A percentile compares a stretch with the other conserved stretches of the same genome.
These are phyloP conservation scores for Aethionema arabicum DNA, from an alignment of 345 rosid genomes.

Conservation along the genomic window DNA sequence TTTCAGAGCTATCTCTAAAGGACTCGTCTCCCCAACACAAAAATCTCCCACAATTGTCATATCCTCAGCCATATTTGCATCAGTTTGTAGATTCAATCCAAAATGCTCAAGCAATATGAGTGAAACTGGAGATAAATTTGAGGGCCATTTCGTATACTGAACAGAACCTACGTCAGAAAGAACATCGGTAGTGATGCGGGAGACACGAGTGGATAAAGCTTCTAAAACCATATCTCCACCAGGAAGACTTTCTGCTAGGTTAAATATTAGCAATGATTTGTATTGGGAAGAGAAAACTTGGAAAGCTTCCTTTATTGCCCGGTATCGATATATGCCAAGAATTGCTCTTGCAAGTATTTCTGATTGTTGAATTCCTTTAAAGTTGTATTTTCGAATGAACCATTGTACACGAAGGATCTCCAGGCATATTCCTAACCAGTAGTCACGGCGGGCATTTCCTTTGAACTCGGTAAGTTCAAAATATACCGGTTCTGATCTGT, in stretches of 20 bases:
- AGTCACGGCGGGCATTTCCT: constrained; percentile 89
- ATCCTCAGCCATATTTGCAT: constrained; percentile 45
- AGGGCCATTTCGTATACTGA: constrained; percentile 48
- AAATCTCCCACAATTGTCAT: constrained; percentile 54
- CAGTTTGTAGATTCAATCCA: constrained; percentile 59
- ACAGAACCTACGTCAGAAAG: constrained; percentile 37
- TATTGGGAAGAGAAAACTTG: constrained; percentile 72
- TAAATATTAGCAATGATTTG: constrained; percentile 76
- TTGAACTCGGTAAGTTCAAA: constrained; percentile 93
- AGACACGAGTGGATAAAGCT: constrained; percentile 62
- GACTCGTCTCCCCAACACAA: constrained; percentile 77
- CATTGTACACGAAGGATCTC: constrained; percentile 77
- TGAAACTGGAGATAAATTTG: constrained; percentile 55
- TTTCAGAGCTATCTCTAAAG: constrained; percentile 74
- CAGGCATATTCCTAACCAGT: constrained; percentile 80
- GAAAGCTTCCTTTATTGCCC: constrained; percentile 78
- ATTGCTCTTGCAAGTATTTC: constrained; percentile 77
- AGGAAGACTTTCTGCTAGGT: constrained; percentile 91
- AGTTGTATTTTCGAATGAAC: constrained; percentile 61
- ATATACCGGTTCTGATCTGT: constrained; percentile 75
- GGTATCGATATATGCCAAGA: constrained; percentile 71
- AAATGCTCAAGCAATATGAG: constrained; percentile 57
- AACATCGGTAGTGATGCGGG: constrained; percentile 45
- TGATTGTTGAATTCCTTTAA: constrained; percentile 58
- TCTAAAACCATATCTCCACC: constrained; percentile 77